phyloP scores from a whole-genome alignment of 805 yeast genomes.

The Suhomyces sp. region DNA sequence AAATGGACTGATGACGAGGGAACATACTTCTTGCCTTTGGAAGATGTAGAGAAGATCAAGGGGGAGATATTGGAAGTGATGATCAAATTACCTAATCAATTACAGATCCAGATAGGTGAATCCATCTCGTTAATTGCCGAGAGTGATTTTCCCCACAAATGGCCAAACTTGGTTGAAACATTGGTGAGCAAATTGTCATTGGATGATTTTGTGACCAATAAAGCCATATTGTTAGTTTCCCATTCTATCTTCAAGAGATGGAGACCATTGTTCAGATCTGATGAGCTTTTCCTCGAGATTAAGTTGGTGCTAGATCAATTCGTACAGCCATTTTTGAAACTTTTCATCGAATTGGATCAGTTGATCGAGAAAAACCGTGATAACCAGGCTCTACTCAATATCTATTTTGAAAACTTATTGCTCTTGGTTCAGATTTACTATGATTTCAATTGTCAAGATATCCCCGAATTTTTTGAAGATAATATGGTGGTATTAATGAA shows the following conservation, averaged over 20 bases:
- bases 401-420: constrained; percentile 68
- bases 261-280: constrained; percentile 92
- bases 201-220: constrained; percentile 70
- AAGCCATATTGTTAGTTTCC: constrained; percentile 86
- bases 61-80: constrained; percentile 78
- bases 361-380: constrained; percentile 48
- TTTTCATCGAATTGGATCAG: constrained; percentile 66
- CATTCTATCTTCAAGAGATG: constrained; percentile 95
- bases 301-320: constrained; percentile 83
- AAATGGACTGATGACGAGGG: constrained; percentile 94
- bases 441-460: constrained; percentile 95
- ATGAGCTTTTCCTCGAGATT: constrained; percentile 84
- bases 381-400: constrained; percentile 51
- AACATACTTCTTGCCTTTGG: constrained; percentile 55
- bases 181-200: constrained; percentile 64
- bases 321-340: constrained; percentile 70
- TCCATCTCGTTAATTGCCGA: constrained; percentile 91
- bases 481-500: constrained; percentile 74
- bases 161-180: constrained; percentile 78
- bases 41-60: constrained; percentile 70
- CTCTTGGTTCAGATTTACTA: constrained; percentile 78
- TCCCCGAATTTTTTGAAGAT: constrained; percentile 97
- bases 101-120: constrained; percentile 95
- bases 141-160: constrained; percentile 88
- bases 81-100: constrained; percentile 74